Evolutionary conservation across 139 green algal species (phyloP).

Genomic region (Chlamydomonas incerta): DNA sequence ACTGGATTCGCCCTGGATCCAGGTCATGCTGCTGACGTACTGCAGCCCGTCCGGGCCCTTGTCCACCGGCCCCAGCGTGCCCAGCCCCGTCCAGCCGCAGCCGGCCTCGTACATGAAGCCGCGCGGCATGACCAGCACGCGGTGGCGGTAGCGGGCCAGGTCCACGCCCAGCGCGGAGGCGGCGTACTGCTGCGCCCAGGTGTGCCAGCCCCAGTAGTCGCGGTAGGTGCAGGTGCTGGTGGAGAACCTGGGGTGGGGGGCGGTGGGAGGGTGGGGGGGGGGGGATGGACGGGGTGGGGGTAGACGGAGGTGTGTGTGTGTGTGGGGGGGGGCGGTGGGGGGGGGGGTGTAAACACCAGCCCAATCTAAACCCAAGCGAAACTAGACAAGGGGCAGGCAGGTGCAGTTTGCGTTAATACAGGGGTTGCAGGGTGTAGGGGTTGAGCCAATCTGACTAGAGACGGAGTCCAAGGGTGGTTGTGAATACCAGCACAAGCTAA

Average conservation of each 20-base stretch:
- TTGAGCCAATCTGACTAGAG: too few relatives aligned
- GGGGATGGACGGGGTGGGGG: too few relatives aligned
- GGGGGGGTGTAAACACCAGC: too few relatives aligned
- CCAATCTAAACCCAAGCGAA: too few relatives aligned
- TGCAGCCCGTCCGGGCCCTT: not conserved
- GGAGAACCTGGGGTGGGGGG: not conserved
- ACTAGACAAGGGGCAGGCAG: too few relatives aligned
- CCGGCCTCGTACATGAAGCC: slow-evolving; percentile 25
- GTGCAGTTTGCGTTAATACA: too few relatives aligned
- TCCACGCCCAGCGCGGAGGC: not conserved
- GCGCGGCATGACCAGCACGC: slow-evolving; percentile 12
- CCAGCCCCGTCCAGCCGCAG: slow-evolving; percentile 47
- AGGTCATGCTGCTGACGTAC: slow-evolving; percentile 21
- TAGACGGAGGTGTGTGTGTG: too few relatives aligned
- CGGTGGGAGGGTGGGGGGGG: too few relatives aligned
- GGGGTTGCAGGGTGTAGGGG: too few relatives aligned
- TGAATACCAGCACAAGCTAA: too few relatives aligned
- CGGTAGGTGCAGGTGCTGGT: slow-evolving; percentile 18
- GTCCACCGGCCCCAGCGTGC: slow-evolving; percentile 41
- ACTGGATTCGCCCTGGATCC: slow-evolving; percentile 37
- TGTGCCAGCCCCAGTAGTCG: slow-evolving; percentile 34
- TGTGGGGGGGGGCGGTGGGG: too few relatives aligned
- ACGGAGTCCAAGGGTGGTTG: too few relatives aligned
- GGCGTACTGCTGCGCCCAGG: slow-evolving; percentile 9
- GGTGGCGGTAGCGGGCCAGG: not conserved